Evolutionary conservation across 805 yeast genomes (phyloP).

Genomic region (Starmerella cellae): DNA sequence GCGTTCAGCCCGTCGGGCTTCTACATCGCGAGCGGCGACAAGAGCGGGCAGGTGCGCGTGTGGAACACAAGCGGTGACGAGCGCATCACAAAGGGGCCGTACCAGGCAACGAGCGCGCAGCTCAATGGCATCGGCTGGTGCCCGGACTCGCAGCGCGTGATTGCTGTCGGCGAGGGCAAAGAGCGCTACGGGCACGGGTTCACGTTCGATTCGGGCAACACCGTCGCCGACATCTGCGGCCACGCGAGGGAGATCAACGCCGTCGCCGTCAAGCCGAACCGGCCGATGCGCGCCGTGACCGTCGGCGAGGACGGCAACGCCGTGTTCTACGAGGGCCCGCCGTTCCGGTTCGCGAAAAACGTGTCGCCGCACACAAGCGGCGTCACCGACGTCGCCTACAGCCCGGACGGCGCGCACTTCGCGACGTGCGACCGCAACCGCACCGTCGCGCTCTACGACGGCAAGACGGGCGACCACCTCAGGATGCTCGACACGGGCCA

Average conservation of each 20-base stretch:
- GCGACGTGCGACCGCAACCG: conserved; percentile 82
- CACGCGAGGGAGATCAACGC: conserved; percentile 76
- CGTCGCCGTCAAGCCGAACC: conserved; percentile 65
- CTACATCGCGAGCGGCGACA: conserved; percentile 86
- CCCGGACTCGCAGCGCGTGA: conserved; percentile 66
- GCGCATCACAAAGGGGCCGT: conserved; percentile 61
- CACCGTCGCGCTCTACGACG: conserved; percentile 64
- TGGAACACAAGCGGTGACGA: conserved; percentile 41
- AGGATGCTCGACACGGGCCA: conserved; percentile 40
- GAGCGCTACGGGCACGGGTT: conserved; percentile 87
- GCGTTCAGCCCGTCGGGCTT: conserved; percentile 79
- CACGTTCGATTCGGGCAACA: conserved; percentile 87
- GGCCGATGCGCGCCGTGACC: conserved; percentile 90
- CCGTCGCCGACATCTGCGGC: conserved; percentile 93
- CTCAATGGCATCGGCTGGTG: conserved; percentile 86
- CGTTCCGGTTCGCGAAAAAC: conserved; percentile 70
- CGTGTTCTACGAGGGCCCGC: conserved; percentile 84
- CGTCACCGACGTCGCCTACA: conserved; percentile 65
- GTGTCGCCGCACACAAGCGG: conserved; percentile 66
- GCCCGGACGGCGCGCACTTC: conserved; percentile 64
- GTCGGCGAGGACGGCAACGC: conserved; percentile 79
- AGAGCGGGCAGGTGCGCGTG: conserved; percentile 72
- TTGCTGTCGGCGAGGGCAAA: conserved; percentile 91
- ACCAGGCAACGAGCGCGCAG: conserved; percentile 64
- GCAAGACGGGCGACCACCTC: conserved; percentile 66